A percentile compares a stretch with the other conserved stretches of the same genome.
These are phyloP conservation scores for Saturnispora kantuleensis DNA, from an alignment of 805 yeast species.

Conservation along the genomic window DNA sequence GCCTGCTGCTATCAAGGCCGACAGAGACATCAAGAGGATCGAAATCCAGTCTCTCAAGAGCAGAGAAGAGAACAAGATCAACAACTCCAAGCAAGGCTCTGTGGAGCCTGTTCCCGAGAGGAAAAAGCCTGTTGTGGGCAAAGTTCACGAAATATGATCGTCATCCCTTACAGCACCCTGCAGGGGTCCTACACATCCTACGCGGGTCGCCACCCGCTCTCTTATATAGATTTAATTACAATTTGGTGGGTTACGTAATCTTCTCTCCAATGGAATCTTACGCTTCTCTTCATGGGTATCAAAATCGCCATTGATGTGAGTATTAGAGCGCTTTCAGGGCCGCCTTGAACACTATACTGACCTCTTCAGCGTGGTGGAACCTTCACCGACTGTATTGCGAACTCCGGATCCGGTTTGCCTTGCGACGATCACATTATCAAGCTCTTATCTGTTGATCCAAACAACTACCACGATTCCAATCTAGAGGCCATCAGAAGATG, in stretches of 20 bases:
- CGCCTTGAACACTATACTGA: not conserved
- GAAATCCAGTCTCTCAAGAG: constrained; percentile 68
- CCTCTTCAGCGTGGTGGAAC: constrained; percentile 64
- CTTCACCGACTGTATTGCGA: constrained; percentile 66
- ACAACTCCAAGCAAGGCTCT: constrained; percentile 58
- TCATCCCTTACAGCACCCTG: too few species aligned
- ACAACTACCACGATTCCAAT: constrained; percentile 83
- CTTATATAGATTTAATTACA: too few species aligned
- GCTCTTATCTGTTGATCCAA: constrained; percentile 79
- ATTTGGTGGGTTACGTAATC: not conserved
- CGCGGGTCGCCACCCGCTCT: too few species aligned
- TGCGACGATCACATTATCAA: constrained; percentile 62
- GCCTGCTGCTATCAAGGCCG: constrained; percentile 80
- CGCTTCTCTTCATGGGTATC: constrained; percentile 7
- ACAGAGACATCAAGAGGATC: constrained; percentile 70
- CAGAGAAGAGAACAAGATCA: constrained; percentile 74
- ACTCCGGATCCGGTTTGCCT: constrained; percentile 38
- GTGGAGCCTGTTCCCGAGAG: constrained; percentile 61
- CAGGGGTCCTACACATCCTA: too few species aligned
- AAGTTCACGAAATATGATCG: constrained; percentile 45
- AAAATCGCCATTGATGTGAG: constrained; percentile 16
- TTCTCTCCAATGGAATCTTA: not conserved
- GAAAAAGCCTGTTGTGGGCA: constrained; percentile 77
- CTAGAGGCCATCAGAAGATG: constrained; percentile 82
- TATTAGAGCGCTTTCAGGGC: not conserved